Evolutionary conservation across 768 basidiomycete genomes (phyloP), one percentile per base, ranked within the genome.

Genomic region (Tulasnella calospora): DNA sequence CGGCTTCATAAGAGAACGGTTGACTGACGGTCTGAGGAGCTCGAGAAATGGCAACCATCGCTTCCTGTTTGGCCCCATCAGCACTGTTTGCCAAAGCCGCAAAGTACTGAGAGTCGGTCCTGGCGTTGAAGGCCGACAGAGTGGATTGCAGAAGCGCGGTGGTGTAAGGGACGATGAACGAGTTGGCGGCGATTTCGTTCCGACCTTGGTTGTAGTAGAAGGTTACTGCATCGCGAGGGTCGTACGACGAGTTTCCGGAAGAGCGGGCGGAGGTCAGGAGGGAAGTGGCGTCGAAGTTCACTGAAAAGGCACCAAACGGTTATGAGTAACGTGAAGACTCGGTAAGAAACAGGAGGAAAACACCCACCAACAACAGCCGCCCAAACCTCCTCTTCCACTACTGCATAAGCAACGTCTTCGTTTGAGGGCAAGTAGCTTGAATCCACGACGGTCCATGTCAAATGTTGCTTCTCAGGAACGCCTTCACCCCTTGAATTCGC

Each of bases 141-240:
- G 82, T 80, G 0, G 71, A 55, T 6, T 81, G 80, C 3, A 85
- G 80, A 40, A 84, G 79, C 47, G 80, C 72, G 17, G 80, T 82
- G 12, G 84, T 83, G 55, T 84, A 82, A 9, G 87, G 86, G n/a
- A 86, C 80, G 73, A 88, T 80, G 79, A 84, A 87, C 78, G 81
- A 86, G 12, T 83, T 84, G 10, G 84, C 81, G 1, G 87, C 87
- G 19, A 83, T 83, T 80, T 88, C 87, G 69, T 86, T 84, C 17
- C 87, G 82, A 19, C 85, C 87, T 80, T 87, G 86, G 77, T 75
- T 75, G 55, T 87, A 88, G 78, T 84, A 86, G 30, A 86, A 83
- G 3, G 83, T 81, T 47, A 87, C 84, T 12, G 85, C 85, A 4
- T 76, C 77, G 0, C 76, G 76, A 0, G 85, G 84, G 77, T 86